A percentile compares a stretch with the other conserved stretches of the same genome.
These are phyloP conservation scores for Aspergillus diversus DNA, from an alignment of 495 filamentous ascomycete genomes.

Conservation along the genomic window DNA sequence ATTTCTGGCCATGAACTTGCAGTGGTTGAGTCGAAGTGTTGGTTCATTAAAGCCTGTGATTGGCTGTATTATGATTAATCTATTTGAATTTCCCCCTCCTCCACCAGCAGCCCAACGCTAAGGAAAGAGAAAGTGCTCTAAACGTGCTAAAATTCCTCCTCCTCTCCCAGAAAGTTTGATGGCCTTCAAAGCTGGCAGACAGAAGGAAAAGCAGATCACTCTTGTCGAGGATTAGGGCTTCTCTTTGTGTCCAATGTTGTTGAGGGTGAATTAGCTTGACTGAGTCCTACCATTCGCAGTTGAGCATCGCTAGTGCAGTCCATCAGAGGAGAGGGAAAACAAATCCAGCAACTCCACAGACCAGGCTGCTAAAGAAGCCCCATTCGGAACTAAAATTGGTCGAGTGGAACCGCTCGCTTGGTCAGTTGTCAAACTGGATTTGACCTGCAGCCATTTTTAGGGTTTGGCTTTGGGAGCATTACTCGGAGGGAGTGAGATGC, in stretches of 20 bases:
- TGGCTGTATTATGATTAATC: slow-evolving; percentile 3
- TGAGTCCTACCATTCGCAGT: neutral
- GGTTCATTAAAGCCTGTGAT: slow-evolving; percentile 1
- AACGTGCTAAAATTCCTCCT: neutral
- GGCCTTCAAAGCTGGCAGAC: neutral
- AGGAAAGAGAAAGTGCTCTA: neutral
- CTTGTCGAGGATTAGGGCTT: neutral
- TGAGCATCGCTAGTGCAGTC: neutral
- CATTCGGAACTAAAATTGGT: slow-evolving; percentile 9
- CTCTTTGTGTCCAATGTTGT: neutral
- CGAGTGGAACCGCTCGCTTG: neutral
- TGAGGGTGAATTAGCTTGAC: neutral
- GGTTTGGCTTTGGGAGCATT: neutral
- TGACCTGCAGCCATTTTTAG: slow-evolving; percentile 4
- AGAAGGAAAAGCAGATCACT: neutral
- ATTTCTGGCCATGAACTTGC: no score
- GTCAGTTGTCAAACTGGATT: neutral
- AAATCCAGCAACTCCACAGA: neutral
- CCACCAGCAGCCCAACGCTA: neutral
- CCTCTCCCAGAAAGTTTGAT: neutral
- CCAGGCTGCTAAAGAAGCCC: neutral
- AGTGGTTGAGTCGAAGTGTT: slow-evolving; percentile 11
- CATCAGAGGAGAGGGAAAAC: neutral
- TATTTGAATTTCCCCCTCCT: neutral
- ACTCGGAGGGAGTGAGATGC: neutral